A percentile compares a stretch with the other conserved stretches of the same genome.
Evolutionary conservation across 2,329 filamentous ascomycete species (phyloP).

Genomic region (Fusarium denticulatum): DNA sequence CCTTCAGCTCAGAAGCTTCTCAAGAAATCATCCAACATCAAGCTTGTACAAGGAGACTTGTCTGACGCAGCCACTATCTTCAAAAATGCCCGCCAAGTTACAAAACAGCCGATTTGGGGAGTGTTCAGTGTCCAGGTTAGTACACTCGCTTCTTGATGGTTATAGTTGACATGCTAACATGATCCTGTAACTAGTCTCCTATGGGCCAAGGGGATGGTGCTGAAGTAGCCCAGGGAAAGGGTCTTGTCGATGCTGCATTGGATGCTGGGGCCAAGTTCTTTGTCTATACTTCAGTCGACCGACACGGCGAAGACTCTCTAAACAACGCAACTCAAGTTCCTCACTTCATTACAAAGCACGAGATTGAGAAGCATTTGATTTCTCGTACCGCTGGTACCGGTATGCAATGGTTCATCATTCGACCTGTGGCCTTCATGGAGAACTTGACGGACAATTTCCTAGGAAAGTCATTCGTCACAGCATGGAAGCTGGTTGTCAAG

Average conservation of each 20-base stretch:
- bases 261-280: slow-evolving; percentile 65
- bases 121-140: slow-evolving; percentile 22
- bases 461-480: slow-evolving; percentile 46
- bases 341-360: slow-evolving; percentile 68
- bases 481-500: slow-evolving; percentile 45
- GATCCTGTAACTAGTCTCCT: not conserved
- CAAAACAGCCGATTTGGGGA: slow-evolving; percentile 17
- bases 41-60: slow-evolving; percentile 67
- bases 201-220: slow-evolving; percentile 4
- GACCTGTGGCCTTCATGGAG: slow-evolving; percentile 55
- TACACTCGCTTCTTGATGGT: not conserved
- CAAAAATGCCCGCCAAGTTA: slow-evolving; percentile 7
- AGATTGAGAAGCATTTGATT: slow-evolving; percentile 69
- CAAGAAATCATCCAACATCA: slow-evolving; percentile 57
- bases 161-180: not conserved
- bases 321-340: slow-evolving; percentile 64
- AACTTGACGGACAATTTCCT: slow-evolving; percentile 48
- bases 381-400: slow-evolving; percentile 47
- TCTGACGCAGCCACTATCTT: slow-evolving; percentile 63
- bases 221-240: slow-evolving; percentile 60
- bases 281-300: slow-evolving; percentile 70
- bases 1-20: slow-evolving; percentile 59
- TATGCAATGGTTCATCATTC: slow-evolving; percentile 52
- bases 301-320: slow-evolving; percentile 62
- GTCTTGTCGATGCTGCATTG: slow-evolving; percentile 64